phyloP scores from a whole-genome alignment of 768 basidiomycete species.

The Termitomyces sp. region DNA sequence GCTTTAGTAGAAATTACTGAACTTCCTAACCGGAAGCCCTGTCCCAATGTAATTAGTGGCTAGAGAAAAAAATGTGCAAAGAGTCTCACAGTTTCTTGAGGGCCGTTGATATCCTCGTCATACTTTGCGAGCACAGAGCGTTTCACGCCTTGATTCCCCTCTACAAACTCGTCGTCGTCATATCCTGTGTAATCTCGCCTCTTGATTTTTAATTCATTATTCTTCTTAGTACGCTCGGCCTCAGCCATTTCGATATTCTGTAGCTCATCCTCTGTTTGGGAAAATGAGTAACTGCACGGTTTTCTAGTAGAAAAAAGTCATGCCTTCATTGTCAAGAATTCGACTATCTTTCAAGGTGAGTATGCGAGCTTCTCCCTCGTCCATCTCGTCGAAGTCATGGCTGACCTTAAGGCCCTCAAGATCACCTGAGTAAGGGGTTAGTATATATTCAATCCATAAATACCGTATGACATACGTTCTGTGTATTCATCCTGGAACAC shows the following conservation, averaged over 20 bases:
- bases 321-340: slow-evolving; percentile 94
- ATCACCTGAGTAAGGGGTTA: slow-evolving; percentile 50
- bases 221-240: slow-evolving; percentile 75
- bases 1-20: slow-evolving; percentile 42
- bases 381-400: slow-evolving; percentile 91
- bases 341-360: slow-evolving; percentile 96
- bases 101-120: slow-evolving; percentile 83
- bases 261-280: slow-evolving; percentile 85
- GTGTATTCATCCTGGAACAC: slow-evolving; percentile 76
- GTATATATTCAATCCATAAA: not conserved
- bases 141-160: slow-evolving; percentile 76
- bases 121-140: slow-evolving; percentile 87
- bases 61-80: not conserved
- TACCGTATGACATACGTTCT: slow-evolving; percentile 60
- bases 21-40: slow-evolving; percentile 89
- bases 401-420: slow-evolving; percentile 92
- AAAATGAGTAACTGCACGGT: not conserved
- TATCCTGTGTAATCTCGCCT: slow-evolving; percentile 90
- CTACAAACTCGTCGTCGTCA: slow-evolving; percentile 91
- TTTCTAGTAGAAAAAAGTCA: slow-evolving; percentile 14
- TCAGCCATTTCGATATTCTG: slow-evolving; percentile 96
- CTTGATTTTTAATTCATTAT: slow-evolving; percentile 84
- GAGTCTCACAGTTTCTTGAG: slow-evolving; percentile 59
- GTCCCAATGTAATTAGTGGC: slow-evolving; percentile 4
- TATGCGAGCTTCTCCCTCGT: slow-evolving; percentile 92